A percentile compares a stretch with the other conserved stretches of the same genome.
Conservation (phyloP, 352 stramenopile species). For the Pythium scleroteichum region DNA sequence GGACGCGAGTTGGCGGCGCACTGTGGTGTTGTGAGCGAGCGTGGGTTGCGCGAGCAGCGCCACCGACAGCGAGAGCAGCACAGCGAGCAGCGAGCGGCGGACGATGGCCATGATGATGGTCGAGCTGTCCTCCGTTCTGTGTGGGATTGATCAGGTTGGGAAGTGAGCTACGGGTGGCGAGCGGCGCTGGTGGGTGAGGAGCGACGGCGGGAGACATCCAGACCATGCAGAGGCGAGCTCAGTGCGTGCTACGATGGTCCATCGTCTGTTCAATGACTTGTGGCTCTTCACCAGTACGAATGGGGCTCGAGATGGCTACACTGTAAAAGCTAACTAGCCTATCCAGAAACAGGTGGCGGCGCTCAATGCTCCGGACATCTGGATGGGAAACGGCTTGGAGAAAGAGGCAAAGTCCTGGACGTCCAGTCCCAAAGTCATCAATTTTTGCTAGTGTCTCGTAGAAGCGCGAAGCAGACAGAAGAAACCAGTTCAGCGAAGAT, state of each 20-base stretch:
- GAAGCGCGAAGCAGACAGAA: no score
- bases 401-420: background rate
- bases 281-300: background rate
- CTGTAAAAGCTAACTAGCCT: conserved; percentile 2
- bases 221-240: background rate
- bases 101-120: conserved; percentile 18
- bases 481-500: no score
- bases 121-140: background rate
- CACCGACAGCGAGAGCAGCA: conserved; percentile 5
- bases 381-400: background rate
- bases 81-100: conserved; percentile 3
- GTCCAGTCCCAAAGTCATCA: background rate
- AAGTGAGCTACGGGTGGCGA: conserved; percentile 7
- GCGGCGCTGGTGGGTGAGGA: background rate
- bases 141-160: conserved; percentile 10
- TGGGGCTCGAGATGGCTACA: background rate
- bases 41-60: conserved; percentile 5
- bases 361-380: background rate
- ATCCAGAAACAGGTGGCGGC: background rate
- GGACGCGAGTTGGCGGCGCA: conserved; percentile 6
- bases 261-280: conserved; percentile 1
- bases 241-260: background rate
- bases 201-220: background rate
- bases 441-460: no score
- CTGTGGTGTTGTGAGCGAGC: conserved; percentile 7